Conservation (phyloP, 768 basidiomycete genomes). For the Lentinula detonsa region DNA sequence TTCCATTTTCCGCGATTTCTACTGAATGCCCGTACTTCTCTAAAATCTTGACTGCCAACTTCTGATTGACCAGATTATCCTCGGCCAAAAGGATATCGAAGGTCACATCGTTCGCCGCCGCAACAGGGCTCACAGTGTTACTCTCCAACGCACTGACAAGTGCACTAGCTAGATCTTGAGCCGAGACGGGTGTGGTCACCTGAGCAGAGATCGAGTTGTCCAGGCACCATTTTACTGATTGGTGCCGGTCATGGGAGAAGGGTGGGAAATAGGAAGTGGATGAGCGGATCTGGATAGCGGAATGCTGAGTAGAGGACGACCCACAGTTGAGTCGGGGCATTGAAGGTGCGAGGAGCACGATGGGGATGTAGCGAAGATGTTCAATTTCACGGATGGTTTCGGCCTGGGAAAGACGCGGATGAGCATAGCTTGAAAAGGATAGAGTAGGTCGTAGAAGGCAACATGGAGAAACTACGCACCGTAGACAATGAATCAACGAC, state of each 20-base stretch:
- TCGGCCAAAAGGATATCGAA: slow-evolving; percentile 96
- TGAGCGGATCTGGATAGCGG: slow-evolving; percentile 2
- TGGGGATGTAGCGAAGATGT: slow-evolving; percentile 93
- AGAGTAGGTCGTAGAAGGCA: background rate
- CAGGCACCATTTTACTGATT: slow-evolving; percentile 87
- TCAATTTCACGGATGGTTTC: slow-evolving; percentile 89
- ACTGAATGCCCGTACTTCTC: slow-evolving; percentile 95
- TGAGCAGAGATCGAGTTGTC: slow-evolving; percentile 96
- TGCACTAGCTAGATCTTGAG: slow-evolving; percentile 87
- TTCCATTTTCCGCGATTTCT: slow-evolving; percentile 97
- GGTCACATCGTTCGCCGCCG: slow-evolving; percentile 77
- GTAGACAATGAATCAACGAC: slow-evolving; percentile 85
- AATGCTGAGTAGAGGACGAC: slow-evolving; percentile 18
- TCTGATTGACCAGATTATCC: slow-evolving; percentile 95
- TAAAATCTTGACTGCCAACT: slow-evolving; percentile 91
- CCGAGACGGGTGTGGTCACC: slow-evolving; percentile 83
- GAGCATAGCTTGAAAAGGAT: background rate
- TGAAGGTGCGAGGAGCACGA: slow-evolving; percentile 82
- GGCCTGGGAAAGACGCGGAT: slow-evolving; percentile 43
- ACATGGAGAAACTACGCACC: slow-evolving; percentile 43
- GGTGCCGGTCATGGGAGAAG: slow-evolving; percentile 9
- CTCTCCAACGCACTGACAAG: slow-evolving; percentile 92
- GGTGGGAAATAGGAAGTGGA: background rate
- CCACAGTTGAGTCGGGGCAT: slow-evolving; percentile 71
- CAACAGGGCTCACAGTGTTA: slow-evolving; percentile 86